Evolutionary conservation across 768 basidiomycete genomes (phyloP).

Genomic region (Trametes coccinea): DNA sequence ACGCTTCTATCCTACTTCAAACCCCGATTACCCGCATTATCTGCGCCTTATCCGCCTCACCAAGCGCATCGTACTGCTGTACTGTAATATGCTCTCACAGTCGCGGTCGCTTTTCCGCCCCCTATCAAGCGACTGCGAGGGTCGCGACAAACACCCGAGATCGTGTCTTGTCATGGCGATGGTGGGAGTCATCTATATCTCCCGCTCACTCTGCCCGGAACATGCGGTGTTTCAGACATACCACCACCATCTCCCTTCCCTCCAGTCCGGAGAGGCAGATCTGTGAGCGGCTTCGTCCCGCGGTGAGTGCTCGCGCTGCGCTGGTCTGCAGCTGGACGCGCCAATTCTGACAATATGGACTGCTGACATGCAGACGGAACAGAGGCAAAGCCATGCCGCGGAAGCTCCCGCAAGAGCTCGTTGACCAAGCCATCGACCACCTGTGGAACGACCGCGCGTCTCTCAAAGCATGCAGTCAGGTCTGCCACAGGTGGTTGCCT

Average conservation of each 20-base stretch:
- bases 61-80: background rate
- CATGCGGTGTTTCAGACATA: background rate
- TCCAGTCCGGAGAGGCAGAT: background rate
- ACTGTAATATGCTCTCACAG: background rate
- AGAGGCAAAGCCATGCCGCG: background rate
- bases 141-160: conserved; percentile 6
- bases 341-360: no score
- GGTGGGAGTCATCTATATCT: background rate
- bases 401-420: conserved; percentile 30
- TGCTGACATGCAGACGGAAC: background rate
- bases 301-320: conserved; percentile 1
- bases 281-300: background rate
- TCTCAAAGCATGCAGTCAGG: conserved; percentile 25
- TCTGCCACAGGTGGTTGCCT: conserved; percentile 25
- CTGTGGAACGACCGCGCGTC: conserved; percentile 29
- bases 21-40: conserved; percentile 8
- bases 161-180: conserved; percentile 1
- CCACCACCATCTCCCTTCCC: background rate
- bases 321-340: no score
- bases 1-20: conserved; percentile 4
- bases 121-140: background rate
- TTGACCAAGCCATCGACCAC: conserved; percentile 32
- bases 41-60: background rate
- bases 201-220: background rate
- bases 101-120: background rate